Conservation (phyloP, 2,329 filamentous ascomycete species). For the Teratosphaeria epicoccoides region DNA sequence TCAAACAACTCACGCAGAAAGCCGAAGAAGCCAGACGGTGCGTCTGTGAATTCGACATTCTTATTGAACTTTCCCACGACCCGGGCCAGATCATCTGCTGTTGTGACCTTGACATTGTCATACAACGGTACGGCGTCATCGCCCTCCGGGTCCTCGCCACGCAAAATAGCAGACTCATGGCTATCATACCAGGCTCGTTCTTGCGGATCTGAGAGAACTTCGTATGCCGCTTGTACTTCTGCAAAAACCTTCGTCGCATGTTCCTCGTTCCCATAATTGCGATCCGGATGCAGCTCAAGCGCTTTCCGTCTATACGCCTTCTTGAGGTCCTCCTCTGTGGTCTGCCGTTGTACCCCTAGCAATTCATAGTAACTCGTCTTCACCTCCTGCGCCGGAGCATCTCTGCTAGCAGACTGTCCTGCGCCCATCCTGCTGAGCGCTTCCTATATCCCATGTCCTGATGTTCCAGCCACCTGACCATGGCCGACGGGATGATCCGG, state of each 20-base stretch:
- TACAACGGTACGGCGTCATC: slow-evolving; percentile 49
- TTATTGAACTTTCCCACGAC: slow-evolving; percentile 73
- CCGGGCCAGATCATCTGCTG: slow-evolving; percentile 64
- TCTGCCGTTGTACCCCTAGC: slow-evolving; percentile 59
- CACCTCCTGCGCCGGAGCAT: slow-evolving; percentile 20
- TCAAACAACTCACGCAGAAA: slow-evolving; percentile 68
- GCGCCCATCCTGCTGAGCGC: slow-evolving; percentile 32
- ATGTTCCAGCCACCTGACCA: neutral
- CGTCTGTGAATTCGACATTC: slow-evolving; percentile 68
- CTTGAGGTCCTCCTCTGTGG: slow-evolving; percentile 84
- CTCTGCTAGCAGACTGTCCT: slow-evolving; percentile 31
- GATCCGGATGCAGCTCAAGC: slow-evolving; percentile 86
- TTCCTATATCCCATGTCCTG: neutral
- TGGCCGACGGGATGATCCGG: no score
- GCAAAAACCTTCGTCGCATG: slow-evolving; percentile 77
- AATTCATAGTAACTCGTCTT: slow-evolving; percentile 83
- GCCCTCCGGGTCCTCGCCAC: slow-evolving; percentile 46
- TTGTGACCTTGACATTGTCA: slow-evolving; percentile 64
- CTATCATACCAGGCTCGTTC: slow-evolving; percentile 97
- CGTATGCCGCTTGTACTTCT: slow-evolving; percentile 85
- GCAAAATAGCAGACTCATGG: slow-evolving; percentile 75
- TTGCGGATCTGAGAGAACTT: slow-evolving; percentile 90
- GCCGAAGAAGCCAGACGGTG: slow-evolving; percentile 73
- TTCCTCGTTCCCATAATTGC: slow-evolving; percentile 79
- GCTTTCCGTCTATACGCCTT: slow-evolving; percentile 86